These are phyloP conservation scores for Carex littledalei DNA, from an alignment of 176 grass and related monocot species.

Conservation along the genomic window DNA sequence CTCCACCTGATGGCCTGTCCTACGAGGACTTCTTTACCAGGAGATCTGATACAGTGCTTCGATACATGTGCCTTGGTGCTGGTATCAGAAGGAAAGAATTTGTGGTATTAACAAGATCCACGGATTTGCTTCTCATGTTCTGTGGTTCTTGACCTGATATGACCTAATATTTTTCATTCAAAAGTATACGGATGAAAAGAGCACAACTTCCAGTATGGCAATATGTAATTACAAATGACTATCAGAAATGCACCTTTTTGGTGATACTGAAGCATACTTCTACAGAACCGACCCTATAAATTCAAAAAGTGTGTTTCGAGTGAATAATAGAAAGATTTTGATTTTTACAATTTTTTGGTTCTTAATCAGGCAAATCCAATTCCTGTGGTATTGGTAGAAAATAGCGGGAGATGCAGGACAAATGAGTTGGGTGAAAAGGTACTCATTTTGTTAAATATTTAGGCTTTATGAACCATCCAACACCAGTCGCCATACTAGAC, in stretches of 20 bases:
- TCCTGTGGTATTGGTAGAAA: slow-evolving; percentile 77
- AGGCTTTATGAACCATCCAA: background rate
- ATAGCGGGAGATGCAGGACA: slow-evolving; percentile 91
- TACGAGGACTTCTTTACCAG: slow-evolving; percentile 80
- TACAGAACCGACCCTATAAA: background rate
- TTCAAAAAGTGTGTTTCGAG: background rate
- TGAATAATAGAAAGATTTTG: slow-evolving; percentile 2
- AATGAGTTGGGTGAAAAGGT: slow-evolving; percentile 87
- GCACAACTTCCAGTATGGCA: background rate
- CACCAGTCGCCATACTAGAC: background rate
- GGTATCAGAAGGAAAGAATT: slow-evolving; percentile 60
- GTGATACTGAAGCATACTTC: background rate
- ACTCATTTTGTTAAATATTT: slow-evolving; percentile 23
- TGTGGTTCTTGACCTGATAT: background rate
- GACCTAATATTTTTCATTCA: background rate
- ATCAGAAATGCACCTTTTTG: background rate
- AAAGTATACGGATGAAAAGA: background rate
- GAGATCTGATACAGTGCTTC: slow-evolving; percentile 67
- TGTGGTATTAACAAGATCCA: slow-evolving; percentile 39
- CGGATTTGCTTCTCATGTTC: background rate
- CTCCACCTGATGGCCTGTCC: slow-evolving; percentile 80
- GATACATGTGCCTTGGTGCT: slow-evolving; percentile 50
- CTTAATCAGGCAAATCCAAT: slow-evolving; percentile 50
- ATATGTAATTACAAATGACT: background rate
- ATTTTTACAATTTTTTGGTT: background rate